Base-by-base conservation (phyloP, 83 land plant genomes). In the Thuja plicata region DNA sequence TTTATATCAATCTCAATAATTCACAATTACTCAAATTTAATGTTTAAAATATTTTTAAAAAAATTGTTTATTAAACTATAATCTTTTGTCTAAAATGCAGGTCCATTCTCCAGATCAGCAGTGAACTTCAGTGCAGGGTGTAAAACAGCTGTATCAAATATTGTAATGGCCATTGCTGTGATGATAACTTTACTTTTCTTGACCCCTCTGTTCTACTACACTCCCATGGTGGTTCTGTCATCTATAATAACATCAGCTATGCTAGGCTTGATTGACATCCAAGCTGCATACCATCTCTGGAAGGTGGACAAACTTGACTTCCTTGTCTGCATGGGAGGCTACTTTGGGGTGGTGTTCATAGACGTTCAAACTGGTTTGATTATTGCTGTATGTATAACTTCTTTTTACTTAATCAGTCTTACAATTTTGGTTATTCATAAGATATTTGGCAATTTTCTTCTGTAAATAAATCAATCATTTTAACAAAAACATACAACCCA, bases 251-350 rank as follows among this genome's bases (percentile, higher is more conserved):
- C 89, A 34, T 37, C 91, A 19, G 93, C 93, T 1, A 92, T 92
- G 57, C 24, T 91, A 24, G 93, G 99, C 87, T 92, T 97, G 85
- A 92, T 97, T 50, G 97, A 97, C 92, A 87, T 93, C 32, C 89
- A 92, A 35, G 96, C 95, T 2, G 96, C 96, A 30, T 54, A 91
- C 55, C 95, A 91, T 46, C 91, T 97, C 2, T 97, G 95, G 95
- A 91, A 92, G 83, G 91, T 95, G 10, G 98, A 97, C 92, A 96
- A 96, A 87, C 73, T 93, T 41, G 99, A 97, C 89, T 97, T 96
- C 89, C 37, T 94, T 4, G 95, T 96, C 52, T 94, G 95, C 89
- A 85, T 93, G 70, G 91, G 91, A 34, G 98, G 97, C 34, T 97
- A 94, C 71, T 66, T 92, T 45, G 98, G 98, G 3, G 99, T 97